phyloP scores from a whole-genome alignment of 2,329 filamentous ascomycete genomes.

The Fusarium cyanostomum region DNA sequence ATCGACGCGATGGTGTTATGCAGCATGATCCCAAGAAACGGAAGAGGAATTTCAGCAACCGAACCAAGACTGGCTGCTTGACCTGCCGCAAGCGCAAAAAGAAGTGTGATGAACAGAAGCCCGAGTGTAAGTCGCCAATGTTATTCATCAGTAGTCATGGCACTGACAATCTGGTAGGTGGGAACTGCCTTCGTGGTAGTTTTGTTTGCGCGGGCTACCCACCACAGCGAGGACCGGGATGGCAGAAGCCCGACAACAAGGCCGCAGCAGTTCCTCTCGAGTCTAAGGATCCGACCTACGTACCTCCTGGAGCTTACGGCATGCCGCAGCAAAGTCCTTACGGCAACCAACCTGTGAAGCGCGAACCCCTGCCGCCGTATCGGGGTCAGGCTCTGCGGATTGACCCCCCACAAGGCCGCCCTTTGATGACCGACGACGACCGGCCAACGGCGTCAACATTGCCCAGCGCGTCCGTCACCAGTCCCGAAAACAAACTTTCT shows the following conservation, averaged over 20 bases:
- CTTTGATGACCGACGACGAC: conserved; percentile 66
- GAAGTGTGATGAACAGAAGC: conserved; percentile 96
- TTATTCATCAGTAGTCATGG: neutral
- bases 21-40: conserved; percentile 73
- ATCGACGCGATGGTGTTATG: conserved; percentile 59
- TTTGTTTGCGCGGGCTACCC: conserved; percentile 94
- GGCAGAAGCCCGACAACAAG: conserved; percentile 79
- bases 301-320: conserved; percentile 69
- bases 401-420: conserved; percentile 68
- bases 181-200: conserved; percentile 89
- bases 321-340: conserved; percentile 62
- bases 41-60: conserved; percentile 88
- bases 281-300: conserved; percentile 78
- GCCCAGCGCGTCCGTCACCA: conserved; percentile 65
- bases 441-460: conserved; percentile 67
- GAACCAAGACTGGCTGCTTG: conserved; percentile 94
- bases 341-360: conserved; percentile 55
- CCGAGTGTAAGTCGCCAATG: conserved; percentile 75
- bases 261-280: conserved; percentile 78
- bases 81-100: conserved; percentile 94
- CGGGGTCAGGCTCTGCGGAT: conserved; percentile 70
- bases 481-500: conserved; percentile 71
- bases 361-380: conserved; percentile 67
- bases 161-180: conserved; percentile 62
- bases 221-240: conserved; percentile 74